Evolutionary conservation across 2,329 filamentous ascomycete species (phyloP), one percentile per base, ranked within the genome.

Genomic region (Leptographium radiaticola): DNA sequence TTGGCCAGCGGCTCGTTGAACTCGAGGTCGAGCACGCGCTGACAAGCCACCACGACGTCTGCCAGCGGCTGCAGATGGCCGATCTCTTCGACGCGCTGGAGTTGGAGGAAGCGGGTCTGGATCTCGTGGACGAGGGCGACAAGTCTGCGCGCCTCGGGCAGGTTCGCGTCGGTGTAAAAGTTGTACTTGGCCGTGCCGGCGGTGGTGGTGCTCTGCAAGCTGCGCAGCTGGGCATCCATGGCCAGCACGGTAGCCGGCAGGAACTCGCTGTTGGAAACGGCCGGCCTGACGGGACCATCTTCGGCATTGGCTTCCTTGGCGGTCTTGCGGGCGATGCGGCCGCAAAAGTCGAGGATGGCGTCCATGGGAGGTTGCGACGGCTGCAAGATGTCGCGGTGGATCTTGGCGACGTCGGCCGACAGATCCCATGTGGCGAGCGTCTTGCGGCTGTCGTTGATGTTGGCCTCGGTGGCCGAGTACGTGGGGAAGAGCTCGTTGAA

Each of bases 1-100:
- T 86, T 90, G 1, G 89, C 89, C 6, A 98, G 74, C 0, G 93
- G 90, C 54, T 95, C 89, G 1, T 80, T 79, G 61, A 96, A 83
- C 25, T 80, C 75, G 61, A 95, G 80, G 53, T 84, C 77, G 2
- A 95, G 75, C 0, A 95, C 74, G 59, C 86, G 83, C 54, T 86
- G 79, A 63, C 88, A 94, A 33, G 81, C 83, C 15, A 74, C 69
- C 2, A 95, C 69, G 4, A 95, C 88, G 65, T 97, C 90, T 34
- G 77, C 76, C 9, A 96, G 76, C 6, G 67, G 90, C 78, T 74
- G 89, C 81, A 81, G 91, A 58, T 84, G 80, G 4, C 76, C 76
- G 53, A 84, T 84, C 61, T 84, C 81, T 57, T 84, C 81, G 1
- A 82, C 69, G 9, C 68, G 67, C 64, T 83, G 79, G 12, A 98